A percentile compares a stretch with the other conserved stretches of the same genome.
These are phyloP conservation scores for Heritiera fomes DNA, from an alignment of 345 rosid genomes.

Conservation along the genomic window DNA sequence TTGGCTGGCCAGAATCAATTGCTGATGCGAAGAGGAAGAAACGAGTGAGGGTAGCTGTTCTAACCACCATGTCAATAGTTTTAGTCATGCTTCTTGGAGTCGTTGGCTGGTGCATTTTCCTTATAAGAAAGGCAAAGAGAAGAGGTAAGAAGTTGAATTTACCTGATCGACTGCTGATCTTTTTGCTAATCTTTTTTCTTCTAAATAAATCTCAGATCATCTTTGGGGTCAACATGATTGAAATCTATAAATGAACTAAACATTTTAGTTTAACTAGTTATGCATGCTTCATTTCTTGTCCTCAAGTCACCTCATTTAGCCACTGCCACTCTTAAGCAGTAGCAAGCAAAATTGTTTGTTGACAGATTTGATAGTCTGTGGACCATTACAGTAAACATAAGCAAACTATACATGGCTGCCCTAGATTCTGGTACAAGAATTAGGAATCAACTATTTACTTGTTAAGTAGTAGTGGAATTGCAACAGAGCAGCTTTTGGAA, in stretches of 20 bases:
- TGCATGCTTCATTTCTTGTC: not conserved
- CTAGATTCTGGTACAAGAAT: no score
- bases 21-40: conserved; percentile 7
- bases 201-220: not conserved
- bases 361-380: not conserved
- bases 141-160: not conserved
- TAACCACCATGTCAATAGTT: not conserved
- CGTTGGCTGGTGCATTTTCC: not conserved
- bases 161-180: not conserved
- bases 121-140: not conserved
- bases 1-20: not conserved
- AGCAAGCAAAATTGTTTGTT: not conserved
- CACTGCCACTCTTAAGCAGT: not conserved
- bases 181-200: not conserved
- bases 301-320: not conserved
- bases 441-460: not conserved
- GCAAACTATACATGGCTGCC: no score
- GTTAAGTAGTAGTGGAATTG: no score
- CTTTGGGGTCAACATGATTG: not conserved
- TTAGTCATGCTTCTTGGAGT: not conserved
- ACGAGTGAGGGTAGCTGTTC: not conserved
- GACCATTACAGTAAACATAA: not conserved
- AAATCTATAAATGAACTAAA: not conserved
- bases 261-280: not conserved
- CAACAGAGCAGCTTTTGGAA: not conserved